A percentile compares a stretch with the other conserved stretches of the same genome.
These are phyloP conservation scores for Daldinia concentrica DNA, from an alignment of 495 filamentous ascomycete species.

Conservation along the genomic window DNA sequence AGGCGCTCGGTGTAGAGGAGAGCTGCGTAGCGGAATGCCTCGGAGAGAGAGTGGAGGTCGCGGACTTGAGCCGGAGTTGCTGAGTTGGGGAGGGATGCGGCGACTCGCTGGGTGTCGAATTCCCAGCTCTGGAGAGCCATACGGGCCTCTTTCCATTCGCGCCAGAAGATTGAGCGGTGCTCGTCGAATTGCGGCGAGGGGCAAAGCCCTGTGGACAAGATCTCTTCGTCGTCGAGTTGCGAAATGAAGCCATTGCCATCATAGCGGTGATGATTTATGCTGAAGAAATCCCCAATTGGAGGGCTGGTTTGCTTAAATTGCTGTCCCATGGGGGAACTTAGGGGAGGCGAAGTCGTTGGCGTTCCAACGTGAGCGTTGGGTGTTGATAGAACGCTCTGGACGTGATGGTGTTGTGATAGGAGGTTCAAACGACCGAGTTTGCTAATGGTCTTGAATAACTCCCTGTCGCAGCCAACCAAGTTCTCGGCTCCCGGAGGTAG, in stretches of 20 bases:
- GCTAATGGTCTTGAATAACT: constrained; percentile 79
- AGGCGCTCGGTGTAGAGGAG: constrained; percentile 92
- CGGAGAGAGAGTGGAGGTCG: constrained; percentile 71
- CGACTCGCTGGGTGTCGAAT: constrained; percentile 65
- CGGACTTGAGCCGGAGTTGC: constrained; percentile 59
- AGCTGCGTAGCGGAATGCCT: constrained; percentile 88
- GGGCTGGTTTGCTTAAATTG: constrained; percentile 59
- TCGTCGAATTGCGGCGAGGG: constrained; percentile 58
- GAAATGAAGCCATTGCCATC: constrained; percentile 70
- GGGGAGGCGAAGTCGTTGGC: constrained; percentile 46
- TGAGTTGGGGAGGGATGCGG: constrained; percentile 53
- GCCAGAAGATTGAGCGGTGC: constrained; percentile 75
- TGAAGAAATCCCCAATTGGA: constrained; percentile 40
- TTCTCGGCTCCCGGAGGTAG: constrained; percentile 69
- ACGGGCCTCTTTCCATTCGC: constrained; percentile 84
- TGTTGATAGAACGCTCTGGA: constrained; percentile 50
- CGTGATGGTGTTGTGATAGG: constrained; percentile 76
- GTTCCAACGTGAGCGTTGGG: constrained; percentile 40
- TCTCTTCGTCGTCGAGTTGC: constrained; percentile 59
- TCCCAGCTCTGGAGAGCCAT: constrained; percentile 82
- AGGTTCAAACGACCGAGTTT: constrained; percentile 86
- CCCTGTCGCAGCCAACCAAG: constrained; percentile 84
- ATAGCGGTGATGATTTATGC: constrained; percentile 54
- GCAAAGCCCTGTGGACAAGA: constrained; percentile 46
- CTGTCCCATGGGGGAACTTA: constrained; percentile 55